Base-by-base conservation (phyloP, 2,329 filamentous ascomycete genomes). In the Calonectria pseudoreteaudii region DNA sequence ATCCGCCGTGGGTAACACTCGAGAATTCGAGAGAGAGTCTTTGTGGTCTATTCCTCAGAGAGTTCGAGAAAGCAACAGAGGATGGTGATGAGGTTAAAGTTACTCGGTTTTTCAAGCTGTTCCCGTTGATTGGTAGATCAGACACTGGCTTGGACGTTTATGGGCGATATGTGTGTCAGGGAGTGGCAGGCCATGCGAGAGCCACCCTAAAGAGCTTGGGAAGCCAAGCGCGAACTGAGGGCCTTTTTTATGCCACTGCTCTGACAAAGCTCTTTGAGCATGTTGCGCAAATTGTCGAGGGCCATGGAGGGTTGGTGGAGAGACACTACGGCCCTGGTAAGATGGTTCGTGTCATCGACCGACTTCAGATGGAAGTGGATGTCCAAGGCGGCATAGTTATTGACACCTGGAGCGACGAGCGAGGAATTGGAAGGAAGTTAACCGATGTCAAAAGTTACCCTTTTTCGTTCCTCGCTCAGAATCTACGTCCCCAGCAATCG, bases 381-480 rank as follows among this genome's bases (percentile, higher is more conserved):
- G 93, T 98, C 1, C 97, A 99, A 85, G 97, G 96, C 26, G 97
- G 97, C 76, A 98, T 98, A 78, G 93, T 99, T 72, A 88, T 99
- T 67, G 97, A 99, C 83, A 97, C 96, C 0, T 99, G 97, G 95
- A 93, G 93, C 70, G 97, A 99, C 77, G 96, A 98, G 82, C 91
- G 95, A 73, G 91, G 88, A 73, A 91, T 99, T 62, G 94, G 96
- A 81, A 91, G 96, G 79, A 95, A 94, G 81, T 88, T 99, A 74
- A 98, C 94, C 3, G 97, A 99, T 81, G 95, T 98, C 84, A 98
- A 97, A 86, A 98, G 96, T 70, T 99, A 99, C 82, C 96, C 97
- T 0, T 99, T 98, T 84, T 98, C 96, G 0, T 99, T 99, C 82
- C 87, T 99, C 56, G 96, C 98, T 0, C 96, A 98, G 85, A 98